phyloP scores from a whole-genome alignment of 169 alveolate species.

The Toxoplasma gondii region DNA sequence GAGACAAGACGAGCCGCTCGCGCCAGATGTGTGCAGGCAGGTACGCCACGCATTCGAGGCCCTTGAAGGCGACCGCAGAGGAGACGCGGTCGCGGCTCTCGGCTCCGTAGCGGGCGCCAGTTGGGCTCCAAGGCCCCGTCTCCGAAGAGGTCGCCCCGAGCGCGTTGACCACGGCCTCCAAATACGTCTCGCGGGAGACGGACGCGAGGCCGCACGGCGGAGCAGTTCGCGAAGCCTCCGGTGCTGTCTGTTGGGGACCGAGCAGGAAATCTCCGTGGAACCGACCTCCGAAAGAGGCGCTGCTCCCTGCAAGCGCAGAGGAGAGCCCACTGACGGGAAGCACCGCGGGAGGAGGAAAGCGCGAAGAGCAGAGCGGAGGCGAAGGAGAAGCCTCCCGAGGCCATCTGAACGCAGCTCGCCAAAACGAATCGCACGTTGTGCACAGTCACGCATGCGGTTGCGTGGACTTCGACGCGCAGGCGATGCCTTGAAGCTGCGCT shows the following conservation, averaged over 20 bases:
- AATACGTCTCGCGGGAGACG: neutral
- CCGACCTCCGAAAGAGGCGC: too few species aligned
- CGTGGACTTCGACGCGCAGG: too few species aligned
- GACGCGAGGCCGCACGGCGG: neutral
- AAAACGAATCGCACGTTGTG: neutral
- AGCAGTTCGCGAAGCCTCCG: neutral
- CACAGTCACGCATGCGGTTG: too few species aligned
- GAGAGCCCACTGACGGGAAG: neutral
- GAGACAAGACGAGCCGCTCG: neutral
- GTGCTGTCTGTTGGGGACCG: neutral
- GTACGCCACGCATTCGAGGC: slow-evolving; percentile 14
- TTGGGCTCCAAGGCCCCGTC: neutral
- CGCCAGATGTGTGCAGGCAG: slow-evolving; percentile 23
- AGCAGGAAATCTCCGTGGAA: too few species aligned
- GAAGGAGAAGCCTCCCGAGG: neutral
- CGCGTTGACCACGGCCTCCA: neutral
- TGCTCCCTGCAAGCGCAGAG: neutral
- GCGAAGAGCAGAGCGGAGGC: too few species aligned
- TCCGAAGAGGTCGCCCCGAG: neutral
- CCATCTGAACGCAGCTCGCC: neutral
- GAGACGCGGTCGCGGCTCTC: slow-evolving; percentile 3
- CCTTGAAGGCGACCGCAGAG: neutral
- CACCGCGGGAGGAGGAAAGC: neutral
- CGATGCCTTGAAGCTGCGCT: too few species aligned
- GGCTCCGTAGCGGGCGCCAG: neutral